Evolutionary conservation across 768 basidiomycete genomes (phyloP).

Genomic region (Cubamyces lactineus): DNA sequence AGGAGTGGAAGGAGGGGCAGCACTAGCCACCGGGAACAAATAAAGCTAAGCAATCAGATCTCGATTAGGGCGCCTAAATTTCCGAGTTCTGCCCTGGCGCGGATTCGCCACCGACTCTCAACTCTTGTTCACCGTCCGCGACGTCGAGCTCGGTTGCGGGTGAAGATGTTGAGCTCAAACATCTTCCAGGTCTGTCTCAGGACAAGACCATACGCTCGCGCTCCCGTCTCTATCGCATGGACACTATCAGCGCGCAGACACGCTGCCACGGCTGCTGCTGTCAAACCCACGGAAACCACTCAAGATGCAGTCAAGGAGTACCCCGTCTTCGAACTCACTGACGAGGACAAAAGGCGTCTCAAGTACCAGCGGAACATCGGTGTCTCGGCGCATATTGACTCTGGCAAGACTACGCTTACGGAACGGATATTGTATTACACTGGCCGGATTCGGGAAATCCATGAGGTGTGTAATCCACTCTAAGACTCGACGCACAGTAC

Average conservation of each 20-base stretch:
- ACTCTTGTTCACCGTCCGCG: conserved; percentile 21
- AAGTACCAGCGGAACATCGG: conserved; percentile 91
- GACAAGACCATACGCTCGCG: conserved; percentile 15
- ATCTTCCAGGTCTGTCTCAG: conserved; percentile 25
- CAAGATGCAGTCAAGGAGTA: conserved; percentile 24
- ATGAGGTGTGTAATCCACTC: conserved; percentile 68
- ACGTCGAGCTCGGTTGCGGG: conserved; percentile 15
- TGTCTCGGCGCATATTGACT: conserved; percentile 93
- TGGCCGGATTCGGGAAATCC: conserved; percentile 92
- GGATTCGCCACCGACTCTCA: neutral
- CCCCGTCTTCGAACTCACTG: conserved; percentile 47
- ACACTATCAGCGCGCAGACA: conserved; percentile 19
- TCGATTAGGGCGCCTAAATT: conserved; percentile 15
- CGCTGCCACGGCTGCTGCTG: conserved; percentile 30
- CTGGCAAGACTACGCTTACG: conserved; percentile 97
- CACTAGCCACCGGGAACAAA: neutral
- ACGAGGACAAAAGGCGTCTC: conserved; percentile 67
- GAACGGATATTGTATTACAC: conserved; percentile 97
- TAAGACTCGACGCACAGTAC: conserved; percentile 10
- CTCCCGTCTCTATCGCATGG: conserved; percentile 11
- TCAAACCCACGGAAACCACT: conserved; percentile 20
- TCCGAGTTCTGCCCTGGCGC: neutral
- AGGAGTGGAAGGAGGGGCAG: neutral
- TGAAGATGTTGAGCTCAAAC: conserved; percentile 21
- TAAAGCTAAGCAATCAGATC: conserved; percentile 4